Base-by-base conservation (phyloP, 129 eudicot genomes). In the Tanacetum coccineum region DNA sequence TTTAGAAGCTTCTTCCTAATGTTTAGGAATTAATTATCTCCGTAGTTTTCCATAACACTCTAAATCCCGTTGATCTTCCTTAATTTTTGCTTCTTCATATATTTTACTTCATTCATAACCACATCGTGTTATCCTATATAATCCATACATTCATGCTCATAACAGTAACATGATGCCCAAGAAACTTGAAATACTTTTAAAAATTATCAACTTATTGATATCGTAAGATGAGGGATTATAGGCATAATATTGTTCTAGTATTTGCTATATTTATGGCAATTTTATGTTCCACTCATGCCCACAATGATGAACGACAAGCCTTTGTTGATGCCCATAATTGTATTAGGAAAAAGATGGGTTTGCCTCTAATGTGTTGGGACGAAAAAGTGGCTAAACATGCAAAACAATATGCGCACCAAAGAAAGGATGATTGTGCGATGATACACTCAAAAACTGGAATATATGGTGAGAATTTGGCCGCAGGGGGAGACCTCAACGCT, bases 361-460 rank as follows among this genome's bases (percentile, higher is more conserved):
- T 25, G 64, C 42, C 40, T 26, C 36, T 17, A 4, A 25, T 59
- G 44, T 25, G 13, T n/a, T 59, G 28, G 2, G 44, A 28, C 11
- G 25, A 42, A 3, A 44, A 26, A 59, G 12, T 59, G 64, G 64
- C 26, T 11, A 28, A 28, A 28, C 3, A 8, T 13, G 64, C 64
- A 4, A 42, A 59, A 59, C 15, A 14, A 11, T 59, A 44, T 42
- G 64, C 64, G 9, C 42, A 59, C 18, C 64, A 59, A 13, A 59
- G 64, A 11, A 59, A 26, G 14, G 64, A n/a, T n/a, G n/a, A 59
- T 28, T 59, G 64, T 59, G 64, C 64, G 13, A 25, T 59, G 64
- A 59, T 59, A 26, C 64, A 59, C 45, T 25, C 40, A 5, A 44
- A 26, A 8, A 44, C 15, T 12, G 36, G 21, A 19, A n/a, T 8